Base-by-base conservation (phyloP, 2,329 filamentous ascomycete genomes). In the Pseudogymnoascus sp. region DNA sequence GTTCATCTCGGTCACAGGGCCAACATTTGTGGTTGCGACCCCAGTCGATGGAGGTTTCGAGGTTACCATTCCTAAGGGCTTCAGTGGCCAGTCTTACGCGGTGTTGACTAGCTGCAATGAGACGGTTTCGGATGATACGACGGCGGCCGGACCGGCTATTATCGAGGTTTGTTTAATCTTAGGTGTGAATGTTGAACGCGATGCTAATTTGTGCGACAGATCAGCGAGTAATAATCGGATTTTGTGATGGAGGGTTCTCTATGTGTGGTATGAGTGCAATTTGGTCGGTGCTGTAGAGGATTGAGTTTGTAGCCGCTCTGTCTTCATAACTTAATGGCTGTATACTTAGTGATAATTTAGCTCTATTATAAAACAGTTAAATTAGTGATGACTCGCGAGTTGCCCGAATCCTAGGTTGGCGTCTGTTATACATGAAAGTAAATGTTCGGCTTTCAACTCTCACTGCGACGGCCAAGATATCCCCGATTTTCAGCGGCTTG, bases 1-100 rank as follows among this genome's bases (percentile, higher is more conserved):
- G 2, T 78, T 75, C 68, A 74, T 76, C 59, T 70, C 71, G 26
- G 75, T 77, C 11, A 75, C 74, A n/a, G 75, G 75, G 10, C 74
- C 75, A 1, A 70, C 72, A 26, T 75, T 73, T 42, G 67, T 67
- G 3, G 65, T 67, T 31, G 70, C 70, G 6, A 72, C 62, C 3
- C 61, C 67, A 11, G 65, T 70, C 3, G 64, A 67, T 3, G 69
- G 69, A 7, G 71, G 69, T 4, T 70, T 68, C 59, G 67, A 62
- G 14, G 69, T 73, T 13, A 65, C 65, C 14, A 70, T 76, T 10
- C 74, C 74, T 3, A 61, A 65, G 44, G 74, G 73, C 2, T 67
- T 76, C 40, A 71, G 73, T 42, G 75, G 75, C n/a, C 75, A 77
- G 67, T 74, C 67, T 63, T 77, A 78, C 61, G 71, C 75, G 21